Evolutionary conservation across 495 filamentous ascomycete genomes (phyloP), one percentile per base, ranked within the genome.

Genomic region (Lasiosphaeria hispida): DNA sequence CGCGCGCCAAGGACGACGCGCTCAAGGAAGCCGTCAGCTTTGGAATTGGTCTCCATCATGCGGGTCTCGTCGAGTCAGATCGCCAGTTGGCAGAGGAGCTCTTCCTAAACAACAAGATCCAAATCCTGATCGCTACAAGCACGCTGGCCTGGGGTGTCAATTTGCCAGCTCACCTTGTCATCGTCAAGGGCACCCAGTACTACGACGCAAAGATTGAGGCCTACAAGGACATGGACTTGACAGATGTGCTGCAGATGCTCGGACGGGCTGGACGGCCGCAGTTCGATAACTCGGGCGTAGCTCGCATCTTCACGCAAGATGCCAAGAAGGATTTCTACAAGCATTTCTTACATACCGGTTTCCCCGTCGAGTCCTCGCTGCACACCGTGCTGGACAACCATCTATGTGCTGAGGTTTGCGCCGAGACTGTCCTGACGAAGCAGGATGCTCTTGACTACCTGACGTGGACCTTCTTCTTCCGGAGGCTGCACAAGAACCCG

Each of bases 321-420:
- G 76, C 92, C 10, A 99, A 97, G 78, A 99, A 99, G 72, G 90
- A 91, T n/a, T 99, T 97, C 74, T 99, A 99, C 75, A 99, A 97
- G 77, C 92, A 99, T 75, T 99, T 99, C 69, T 70, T 99, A 44
- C 94, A 99, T 67, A 97, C 95, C 10, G 94, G 94, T 4, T 99
- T 99, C 73, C 94, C 94, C 0, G 94, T 99, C 19, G 94, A 99
- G 70, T 96, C 92, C 7, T 91, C 91, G 3, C 77, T 99, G 15
- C 94, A 99, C 75, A 96, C 94, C 18, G 94, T 96, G 1, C 78
- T 97, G 3, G 94, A 97, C 72, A 96, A 99, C 77, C 94, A 99
- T 78, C 79, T 99, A 68, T 91, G 90, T 55, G 94, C 94, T 38
- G 94, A 99, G 75, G 87, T 97, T 1, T 96, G 92, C 2, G 89